phyloP scores from a whole-genome alignment of 2,329 filamentous ascomycete genomes.

The Aspergillus hortae region DNA sequence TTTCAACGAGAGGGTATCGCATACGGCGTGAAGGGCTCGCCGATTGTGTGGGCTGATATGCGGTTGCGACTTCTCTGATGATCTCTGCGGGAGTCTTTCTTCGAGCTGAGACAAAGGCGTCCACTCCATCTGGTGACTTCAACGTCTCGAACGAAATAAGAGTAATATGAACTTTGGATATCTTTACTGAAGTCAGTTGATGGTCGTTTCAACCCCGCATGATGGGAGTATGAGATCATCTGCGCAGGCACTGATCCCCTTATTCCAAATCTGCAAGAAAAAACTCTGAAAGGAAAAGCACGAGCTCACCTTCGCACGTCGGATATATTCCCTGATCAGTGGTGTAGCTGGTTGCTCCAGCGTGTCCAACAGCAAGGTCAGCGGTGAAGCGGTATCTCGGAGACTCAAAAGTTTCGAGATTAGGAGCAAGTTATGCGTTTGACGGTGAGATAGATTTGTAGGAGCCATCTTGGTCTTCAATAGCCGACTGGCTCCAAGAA shows the following conservation, averaged over 20 bases:
- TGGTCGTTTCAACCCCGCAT: background rate
- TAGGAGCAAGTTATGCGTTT: constrained; percentile 79
- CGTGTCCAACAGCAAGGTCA: constrained; percentile 81
- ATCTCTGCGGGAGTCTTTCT: constrained; percentile 58
- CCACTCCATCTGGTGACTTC: constrained; percentile 59
- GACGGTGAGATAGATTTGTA: constrained; percentile 56
- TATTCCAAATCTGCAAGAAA: background rate
- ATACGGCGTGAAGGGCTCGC: constrained; percentile 25
- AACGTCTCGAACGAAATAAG: constrained; percentile 76
- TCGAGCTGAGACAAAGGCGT: constrained; percentile 64
- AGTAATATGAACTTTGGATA: constrained; percentile 65
- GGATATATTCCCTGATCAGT: constrained; percentile 69
- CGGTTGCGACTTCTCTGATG: constrained; percentile 56
- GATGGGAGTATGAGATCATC: background rate
- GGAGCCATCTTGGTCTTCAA: constrained; percentile 27
- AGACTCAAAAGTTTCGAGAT: constrained; percentile 78
- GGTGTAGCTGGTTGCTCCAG: constrained; percentile 75
- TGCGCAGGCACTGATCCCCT: too few species aligned
- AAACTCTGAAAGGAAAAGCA: background rate
- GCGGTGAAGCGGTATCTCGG: constrained; percentile 75
- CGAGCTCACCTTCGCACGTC: constrained; percentile 63
- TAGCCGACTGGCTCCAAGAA: background rate
- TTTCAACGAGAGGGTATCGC: constrained; percentile 6
- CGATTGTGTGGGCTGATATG: constrained; percentile 18
- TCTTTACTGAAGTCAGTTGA: constrained; percentile 12